Evolutionary conservation across 164 flowering plant species (phyloP), one percentile per base, ranked within the genome.

Genomic region (Magnolia sinica): DNA sequence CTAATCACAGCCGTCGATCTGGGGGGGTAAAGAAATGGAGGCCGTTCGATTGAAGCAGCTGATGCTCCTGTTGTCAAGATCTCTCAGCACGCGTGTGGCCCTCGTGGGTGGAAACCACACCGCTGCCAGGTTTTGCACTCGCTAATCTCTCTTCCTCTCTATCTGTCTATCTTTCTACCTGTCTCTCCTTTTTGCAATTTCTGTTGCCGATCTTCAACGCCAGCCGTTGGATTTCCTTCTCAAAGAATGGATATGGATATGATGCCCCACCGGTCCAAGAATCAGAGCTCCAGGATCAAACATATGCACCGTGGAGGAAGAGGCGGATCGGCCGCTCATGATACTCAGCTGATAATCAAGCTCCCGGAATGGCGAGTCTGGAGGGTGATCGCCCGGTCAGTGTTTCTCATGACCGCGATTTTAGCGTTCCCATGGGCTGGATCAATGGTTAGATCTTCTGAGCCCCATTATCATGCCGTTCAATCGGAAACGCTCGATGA

Each of bases 41-140:
- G 80, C 78, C 18, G 82, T 84, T 76, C 81, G 97, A 58, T 75
- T 86, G 63, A 87, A 79, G 74, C 83, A 90, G 65, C 80, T 95
- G 85, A 71, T 92, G 83, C 86, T 86, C 50, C 84, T 93, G 8
- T 85, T 88, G 84, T 88, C 83, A 8, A 81, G 83, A 78, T 71
- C 79, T 4, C 83, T 79, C 83, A 85, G 76, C 55, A 76, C 77
- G 55, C 90, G 91, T 79, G 88, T 91, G 49, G 88, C 94, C 79
- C 97, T 95, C 83, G 89, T 91, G 93, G 98, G 98, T 91, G 98
- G 98, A 71, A 95, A 95, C 76, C 98, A 95, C 90, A 93, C 98
- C 83, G 91, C 98, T 37, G 84, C 98, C 79, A 86, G 98, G 78
- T 95, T 95, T 79, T 95, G 97, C 83, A 81, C 90, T 77, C 97